Evolutionary conservation across 352 stramenopile genomes (phyloP), one percentile per base, ranked within the genome.

Genomic region (Thalassiosira delicatula): DNA sequence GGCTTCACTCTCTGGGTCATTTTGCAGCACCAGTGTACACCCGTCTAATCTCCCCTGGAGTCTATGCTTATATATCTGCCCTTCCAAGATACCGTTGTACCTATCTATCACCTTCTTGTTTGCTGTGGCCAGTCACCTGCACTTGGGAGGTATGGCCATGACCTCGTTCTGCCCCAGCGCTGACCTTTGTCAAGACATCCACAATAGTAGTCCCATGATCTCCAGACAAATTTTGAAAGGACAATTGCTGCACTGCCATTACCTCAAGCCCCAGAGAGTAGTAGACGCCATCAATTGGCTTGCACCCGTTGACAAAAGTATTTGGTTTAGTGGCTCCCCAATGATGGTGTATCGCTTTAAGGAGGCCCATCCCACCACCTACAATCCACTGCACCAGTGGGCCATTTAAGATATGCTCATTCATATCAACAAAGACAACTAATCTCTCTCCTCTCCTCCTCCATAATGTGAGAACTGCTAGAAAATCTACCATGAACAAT

Each of bases 121-220:
- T 7, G 9, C 9, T 25, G 9, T 56, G 5, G 46, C 7, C 4
- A 56, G 46, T n/a, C 46, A 5, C 25, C 46, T 56, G 46, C 46
- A 56, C n/a, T 7, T 3, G 19, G 46, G 46, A 56, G 19, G 25
- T n/a, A 56, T n/a, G 25, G 25, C 17, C 17, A 27, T 56, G 46
- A 56, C 19, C n/a, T 56, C 46, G 46, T 56, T 23, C 17, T 11
- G 8, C 11, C 46, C 57, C 1, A 76, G 33, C 54, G 3, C 3
- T 19, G 59, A 83, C 7, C n/a, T 25, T 21, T 2, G 75, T 56
- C 1, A 46, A 51, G 3, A 83, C 37, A 29, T 83, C 56, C 27
- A 83, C 67, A 32, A 83, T 62, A 17, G 46, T 65, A 4, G 59
- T 59, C 23, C 57, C 44, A 60, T 83, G 75, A 33, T 83, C 67